phyloP scores from a whole-genome alignment of 345 rosid genomes.

The Syzygium aromaticum region DNA sequence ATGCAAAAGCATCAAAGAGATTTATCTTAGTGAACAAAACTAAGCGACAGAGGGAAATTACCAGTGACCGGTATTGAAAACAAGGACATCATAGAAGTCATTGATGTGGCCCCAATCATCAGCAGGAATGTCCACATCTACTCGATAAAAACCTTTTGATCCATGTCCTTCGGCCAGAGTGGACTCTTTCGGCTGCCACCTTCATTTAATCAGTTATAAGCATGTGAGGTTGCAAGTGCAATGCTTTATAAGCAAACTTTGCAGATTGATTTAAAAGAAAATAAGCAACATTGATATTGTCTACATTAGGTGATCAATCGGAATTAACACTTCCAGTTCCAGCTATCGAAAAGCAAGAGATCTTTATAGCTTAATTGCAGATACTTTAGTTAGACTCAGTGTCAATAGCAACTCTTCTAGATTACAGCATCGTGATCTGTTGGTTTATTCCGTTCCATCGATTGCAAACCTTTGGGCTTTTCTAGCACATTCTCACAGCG shows the following conservation, averaged over 20 bases:
- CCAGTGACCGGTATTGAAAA: constrained; percentile 97
- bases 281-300: background rate
- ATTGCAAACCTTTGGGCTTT: background rate
- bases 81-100: constrained; percentile 69
- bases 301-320: background rate
- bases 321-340: background rate
- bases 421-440: background rate
- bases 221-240: constrained; percentile 19
- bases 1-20: background rate
- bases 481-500: background rate
- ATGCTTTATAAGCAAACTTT: background rate
- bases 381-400: background rate
- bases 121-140: constrained; percentile 90
- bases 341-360: background rate
- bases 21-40: background rate
- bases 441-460: background rate
- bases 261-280: background rate
- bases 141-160: constrained; percentile 47
- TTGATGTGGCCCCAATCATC: constrained; percentile 64
- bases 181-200: constrained; percentile 70
- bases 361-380: background rate
- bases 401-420: background rate
- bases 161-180: constrained; percentile 20
- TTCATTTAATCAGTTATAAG: constrained; percentile 48
- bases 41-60: constrained; percentile 11